These are phyloP conservation scores for Penicillium crustosum DNA, from an alignment of 2,329 filamentous ascomycete species.

Conservation along the genomic window DNA sequence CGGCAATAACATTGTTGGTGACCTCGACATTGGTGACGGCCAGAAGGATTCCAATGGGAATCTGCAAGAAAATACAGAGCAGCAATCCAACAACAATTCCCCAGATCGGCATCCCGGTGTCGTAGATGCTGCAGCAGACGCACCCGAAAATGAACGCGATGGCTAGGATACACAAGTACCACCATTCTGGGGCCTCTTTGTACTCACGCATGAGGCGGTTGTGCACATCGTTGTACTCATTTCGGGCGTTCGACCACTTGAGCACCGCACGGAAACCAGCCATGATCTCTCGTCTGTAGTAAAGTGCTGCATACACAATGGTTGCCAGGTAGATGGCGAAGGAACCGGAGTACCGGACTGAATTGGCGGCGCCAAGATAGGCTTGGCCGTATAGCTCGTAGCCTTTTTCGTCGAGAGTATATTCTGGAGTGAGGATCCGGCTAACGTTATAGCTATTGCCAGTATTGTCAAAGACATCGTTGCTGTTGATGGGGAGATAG, in stretches of 20 bases:
- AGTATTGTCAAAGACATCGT: slow-evolving; percentile 11
- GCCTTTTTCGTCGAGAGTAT: slow-evolving; percentile 45
- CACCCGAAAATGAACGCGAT: slow-evolving; percentile 51
- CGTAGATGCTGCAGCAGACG: slow-evolving; percentile 52
- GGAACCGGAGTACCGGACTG: slow-evolving; percentile 57
- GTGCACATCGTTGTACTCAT: slow-evolving; percentile 46
- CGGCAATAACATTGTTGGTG: slow-evolving; percentile 56
- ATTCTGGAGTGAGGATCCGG: slow-evolving; percentile 42
- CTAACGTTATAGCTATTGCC: slow-evolving; percentile 9
- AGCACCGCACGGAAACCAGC: slow-evolving; percentile 52
- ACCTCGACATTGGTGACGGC: slow-evolving; percentile 53
- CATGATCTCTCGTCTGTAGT: slow-evolving; percentile 54
- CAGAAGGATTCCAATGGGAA: slow-evolving; percentile 32
- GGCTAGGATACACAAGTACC: slow-evolving; percentile 50
- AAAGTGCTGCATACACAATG: slow-evolving; percentile 53
- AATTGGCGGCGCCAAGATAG: slow-evolving; percentile 52
- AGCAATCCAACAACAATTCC: slow-evolving; percentile 55
- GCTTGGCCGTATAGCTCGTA: slow-evolving; percentile 55
- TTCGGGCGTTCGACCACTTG: slow-evolving; percentile 33
- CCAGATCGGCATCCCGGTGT: slow-evolving; percentile 47
- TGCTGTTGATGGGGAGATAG: slow-evolving; percentile 16
- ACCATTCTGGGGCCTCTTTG: slow-evolving; percentile 55
- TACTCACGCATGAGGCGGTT: slow-evolving; percentile 52
- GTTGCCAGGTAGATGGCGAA: slow-evolving; percentile 57
- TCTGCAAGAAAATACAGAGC: slow-evolving; percentile 53